phyloP scores from a whole-genome alignment of 768 basidiomycete genomes.

The Sistotremastrum niveocremeum region DNA sequence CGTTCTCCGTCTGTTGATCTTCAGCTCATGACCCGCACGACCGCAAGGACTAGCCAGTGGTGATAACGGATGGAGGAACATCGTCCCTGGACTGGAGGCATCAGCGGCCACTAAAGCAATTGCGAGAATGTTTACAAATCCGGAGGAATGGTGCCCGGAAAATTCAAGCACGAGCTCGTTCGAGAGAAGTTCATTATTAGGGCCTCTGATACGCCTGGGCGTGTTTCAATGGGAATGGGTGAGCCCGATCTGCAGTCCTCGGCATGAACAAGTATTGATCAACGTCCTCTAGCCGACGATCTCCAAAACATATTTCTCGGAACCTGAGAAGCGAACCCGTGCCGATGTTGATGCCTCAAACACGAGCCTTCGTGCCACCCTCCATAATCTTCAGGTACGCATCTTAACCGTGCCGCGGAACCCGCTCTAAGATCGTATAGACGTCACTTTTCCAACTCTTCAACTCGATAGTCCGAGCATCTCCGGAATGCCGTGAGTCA shows the following conservation, averaged over 20 bases:
- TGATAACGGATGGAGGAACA: constrained; percentile 76
- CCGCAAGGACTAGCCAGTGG: constrained; percentile 60
- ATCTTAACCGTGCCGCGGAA: neutral
- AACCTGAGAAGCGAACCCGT: constrained; percentile 60
- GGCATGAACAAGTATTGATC: constrained; percentile 3
- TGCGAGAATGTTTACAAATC: constrained; percentile 63
- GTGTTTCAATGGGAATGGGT: constrained; percentile 90
- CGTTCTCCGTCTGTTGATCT: constrained; percentile 47
- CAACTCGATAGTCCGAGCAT: constrained; percentile 77
- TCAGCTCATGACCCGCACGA: constrained; percentile 48
- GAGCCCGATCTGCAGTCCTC: constrained; percentile 8
- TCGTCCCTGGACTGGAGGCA: constrained; percentile 67
- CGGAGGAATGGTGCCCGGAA: constrained; percentile 61
- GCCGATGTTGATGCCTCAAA: constrained; percentile 73
- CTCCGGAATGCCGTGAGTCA: constrained; percentile 63
- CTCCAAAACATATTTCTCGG: constrained; percentile 69
- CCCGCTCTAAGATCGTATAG: constrained; percentile 17
- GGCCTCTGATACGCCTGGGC: constrained; percentile 71
- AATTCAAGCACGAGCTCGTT: constrained; percentile 45
- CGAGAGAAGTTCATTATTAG: constrained; percentile 58
- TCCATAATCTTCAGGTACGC: constrained; percentile 70
- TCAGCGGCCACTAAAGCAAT: constrained; percentile 74
- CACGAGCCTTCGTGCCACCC: constrained; percentile 71
- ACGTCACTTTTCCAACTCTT: constrained; percentile 74
- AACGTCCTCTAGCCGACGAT: constrained; percentile 47